phyloP scores from a whole-genome alignment of 23 red algal species.

The Cyanidioschyzon merolae region DNA sequence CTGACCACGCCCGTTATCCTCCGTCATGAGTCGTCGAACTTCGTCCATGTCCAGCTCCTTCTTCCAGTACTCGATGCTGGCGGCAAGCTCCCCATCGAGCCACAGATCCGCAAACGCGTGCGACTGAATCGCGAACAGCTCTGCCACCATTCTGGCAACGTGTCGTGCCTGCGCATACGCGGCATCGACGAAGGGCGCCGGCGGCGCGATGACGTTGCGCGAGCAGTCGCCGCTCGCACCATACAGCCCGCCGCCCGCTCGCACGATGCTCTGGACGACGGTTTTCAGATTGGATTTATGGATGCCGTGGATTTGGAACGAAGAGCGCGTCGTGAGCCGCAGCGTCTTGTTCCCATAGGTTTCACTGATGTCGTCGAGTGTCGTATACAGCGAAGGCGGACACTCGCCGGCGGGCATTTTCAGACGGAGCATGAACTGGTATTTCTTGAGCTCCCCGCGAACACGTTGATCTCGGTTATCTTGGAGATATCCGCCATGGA shows the following conservation, averaged over 20 bases:
- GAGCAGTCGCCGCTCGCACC: constrained; percentile 87
- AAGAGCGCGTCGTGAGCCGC: constrained; percentile 71
- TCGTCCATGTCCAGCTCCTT: constrained; percentile 84
- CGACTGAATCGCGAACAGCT: constrained; percentile 94
- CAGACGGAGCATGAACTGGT: constrained; percentile 97
- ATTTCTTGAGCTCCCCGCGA: constrained; percentile 73
- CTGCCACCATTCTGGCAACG: constrained; percentile 52
- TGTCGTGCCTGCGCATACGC: constrained; percentile 57
- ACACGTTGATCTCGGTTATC: constrained; percentile 73
- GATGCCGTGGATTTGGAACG: constrained; percentile 92
- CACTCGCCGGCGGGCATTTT: constrained; percentile 97
- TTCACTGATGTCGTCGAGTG: constrained; percentile 61
- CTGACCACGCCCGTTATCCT: constrained; percentile 77
- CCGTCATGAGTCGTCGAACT: constrained; percentile 45
- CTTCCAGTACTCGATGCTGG: constrained; percentile 87
- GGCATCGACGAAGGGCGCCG: constrained; percentile 47
- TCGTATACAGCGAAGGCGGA: constrained; percentile 62
- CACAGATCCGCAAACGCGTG: constrained; percentile 89
- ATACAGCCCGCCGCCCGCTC: constrained; percentile 66
- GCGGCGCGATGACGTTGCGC: constrained; percentile 68
- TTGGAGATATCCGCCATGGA: constrained; percentile 95
- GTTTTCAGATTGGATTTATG: constrained; percentile 83
- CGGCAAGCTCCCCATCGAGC: constrained; percentile 96
- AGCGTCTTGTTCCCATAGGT: constrained; percentile 81
- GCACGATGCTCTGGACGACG: constrained; percentile 72